These are phyloP conservation scores for Cryptomeria japonica DNA, from an alignment of 75 land plant genomes.

Conservation along the genomic window DNA sequence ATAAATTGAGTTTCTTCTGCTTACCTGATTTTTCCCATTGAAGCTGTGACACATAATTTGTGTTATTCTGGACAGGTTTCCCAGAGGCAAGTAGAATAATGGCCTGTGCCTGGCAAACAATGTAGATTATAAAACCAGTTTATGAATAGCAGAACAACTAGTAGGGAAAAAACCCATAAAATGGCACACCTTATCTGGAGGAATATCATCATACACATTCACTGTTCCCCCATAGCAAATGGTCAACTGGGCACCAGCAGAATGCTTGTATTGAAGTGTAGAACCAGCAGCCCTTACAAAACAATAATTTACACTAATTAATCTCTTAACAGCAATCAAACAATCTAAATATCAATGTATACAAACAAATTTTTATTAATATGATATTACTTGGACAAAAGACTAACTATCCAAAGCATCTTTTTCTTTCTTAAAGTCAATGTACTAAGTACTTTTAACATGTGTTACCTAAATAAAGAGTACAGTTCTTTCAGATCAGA, in stretches of 20 bases:
- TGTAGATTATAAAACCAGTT: background rate
- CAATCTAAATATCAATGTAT: fast-evolving
- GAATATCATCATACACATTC: conserved; percentile 51
- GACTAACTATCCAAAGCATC: no score
- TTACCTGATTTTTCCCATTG: no score
- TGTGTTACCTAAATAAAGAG: background rate
- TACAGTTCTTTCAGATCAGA: background rate
- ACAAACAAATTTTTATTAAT: no score
- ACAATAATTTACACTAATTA: background rate
- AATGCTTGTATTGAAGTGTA: background rate
- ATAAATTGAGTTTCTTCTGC: background rate
- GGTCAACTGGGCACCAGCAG: conserved; percentile 29
- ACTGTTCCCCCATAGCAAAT: conserved; percentile 59
- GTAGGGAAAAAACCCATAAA: background rate
- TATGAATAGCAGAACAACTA: background rate
- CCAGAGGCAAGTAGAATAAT: background rate
- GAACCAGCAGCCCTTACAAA: background rate
- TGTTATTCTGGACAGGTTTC: background rate
- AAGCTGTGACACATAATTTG: no score
- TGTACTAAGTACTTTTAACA: no score
- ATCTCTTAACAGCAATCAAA: background rate
- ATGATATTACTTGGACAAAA: no score
- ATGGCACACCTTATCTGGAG: conserved; percentile 40
- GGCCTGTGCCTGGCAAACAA: background rate
- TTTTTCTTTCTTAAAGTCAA: no score